Conservation (phyloP, 257 asterid species). For the Solanum lycopersicoides region DNA sequence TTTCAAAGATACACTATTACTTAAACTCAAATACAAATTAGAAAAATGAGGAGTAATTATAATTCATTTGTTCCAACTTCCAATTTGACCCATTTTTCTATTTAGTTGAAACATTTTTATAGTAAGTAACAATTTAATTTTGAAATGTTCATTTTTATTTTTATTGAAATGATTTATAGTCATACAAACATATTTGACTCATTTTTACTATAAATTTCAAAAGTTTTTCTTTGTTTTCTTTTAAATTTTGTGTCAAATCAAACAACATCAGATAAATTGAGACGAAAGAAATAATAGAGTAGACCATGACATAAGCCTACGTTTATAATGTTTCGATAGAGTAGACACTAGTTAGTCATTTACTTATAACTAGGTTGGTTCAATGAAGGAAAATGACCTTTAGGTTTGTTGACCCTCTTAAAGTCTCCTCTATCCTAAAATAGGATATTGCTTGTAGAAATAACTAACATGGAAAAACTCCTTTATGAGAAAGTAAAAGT, state of each 20-base stretch:
- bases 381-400: not conserved
- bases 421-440: not conserved
- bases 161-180: too few relatives aligned
- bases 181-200: too few relatives aligned
- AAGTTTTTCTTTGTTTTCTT: fast-evolving
- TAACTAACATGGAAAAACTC: not conserved
- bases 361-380: not conserved
- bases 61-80: not conserved
- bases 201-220: too few relatives aligned
- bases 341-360: not conserved
- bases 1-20: too few relatives aligned
- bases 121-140: too few relatives aligned
- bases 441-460: not conserved
- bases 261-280: too few relatives aligned
- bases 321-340: not conserved
- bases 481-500: not conserved
- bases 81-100: too few relatives aligned
- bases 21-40: not conserved
- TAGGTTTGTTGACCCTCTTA: not conserved
- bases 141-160: too few relatives aligned
- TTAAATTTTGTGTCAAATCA: too few relatives aligned
- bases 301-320: not conserved
- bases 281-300: not conserved
- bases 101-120: too few relatives aligned
- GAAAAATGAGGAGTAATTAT: not conserved